Evolutionary conservation across 805 yeast species (phyloP).

Genomic region (Candida michaelii): DNA sequence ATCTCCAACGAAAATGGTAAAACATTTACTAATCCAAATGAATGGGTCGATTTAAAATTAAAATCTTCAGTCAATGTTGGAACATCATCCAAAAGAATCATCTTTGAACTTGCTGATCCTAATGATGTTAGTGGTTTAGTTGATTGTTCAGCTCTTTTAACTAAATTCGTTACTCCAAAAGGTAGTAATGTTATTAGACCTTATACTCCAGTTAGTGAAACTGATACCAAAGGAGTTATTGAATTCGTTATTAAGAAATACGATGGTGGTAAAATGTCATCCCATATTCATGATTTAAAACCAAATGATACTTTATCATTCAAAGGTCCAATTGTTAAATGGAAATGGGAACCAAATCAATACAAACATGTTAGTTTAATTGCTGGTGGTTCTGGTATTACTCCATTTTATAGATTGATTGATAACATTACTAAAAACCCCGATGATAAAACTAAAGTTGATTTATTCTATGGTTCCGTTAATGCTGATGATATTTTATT

Average conservation of each 20-base stretch:
- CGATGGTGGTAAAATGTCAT: constrained; percentile 80
- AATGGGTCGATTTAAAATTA: constrained; percentile 71
- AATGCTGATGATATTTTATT: constrained; percentile 79
- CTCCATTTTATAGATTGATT: constrained; percentile 89
- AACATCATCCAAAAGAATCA: constrained; percentile 63
- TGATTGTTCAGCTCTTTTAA: constrained; percentile 75
- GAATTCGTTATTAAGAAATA: constrained; percentile 84
- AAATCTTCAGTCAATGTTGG: constrained; percentile 51
- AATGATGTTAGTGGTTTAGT: constrained; percentile 75
- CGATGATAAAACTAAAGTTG: constrained; percentile 83
- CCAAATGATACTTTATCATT: constrained; percentile 80
- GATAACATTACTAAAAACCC: constrained; percentile 77
- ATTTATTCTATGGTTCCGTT: constrained; percentile 77
- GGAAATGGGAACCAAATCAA: constrained; percentile 86
- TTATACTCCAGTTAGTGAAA: constrained; percentile 81
- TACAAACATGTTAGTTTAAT: constrained; percentile 76
- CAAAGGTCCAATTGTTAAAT: constrained; percentile 92
- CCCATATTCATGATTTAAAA: constrained; percentile 68
- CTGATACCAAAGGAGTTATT: constrained; percentile 67
- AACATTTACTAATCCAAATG: constrained; percentile 60
- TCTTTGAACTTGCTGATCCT: constrained; percentile 64
- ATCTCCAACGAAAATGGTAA: constrained; percentile 39
- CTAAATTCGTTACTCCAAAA: constrained; percentile 79
- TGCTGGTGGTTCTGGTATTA: constrained; percentile 97
- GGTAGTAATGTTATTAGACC: constrained; percentile 88